Conservation (phyloP, 768 basidiomycete species). For the Cystofilobasidium macerans region DNA sequence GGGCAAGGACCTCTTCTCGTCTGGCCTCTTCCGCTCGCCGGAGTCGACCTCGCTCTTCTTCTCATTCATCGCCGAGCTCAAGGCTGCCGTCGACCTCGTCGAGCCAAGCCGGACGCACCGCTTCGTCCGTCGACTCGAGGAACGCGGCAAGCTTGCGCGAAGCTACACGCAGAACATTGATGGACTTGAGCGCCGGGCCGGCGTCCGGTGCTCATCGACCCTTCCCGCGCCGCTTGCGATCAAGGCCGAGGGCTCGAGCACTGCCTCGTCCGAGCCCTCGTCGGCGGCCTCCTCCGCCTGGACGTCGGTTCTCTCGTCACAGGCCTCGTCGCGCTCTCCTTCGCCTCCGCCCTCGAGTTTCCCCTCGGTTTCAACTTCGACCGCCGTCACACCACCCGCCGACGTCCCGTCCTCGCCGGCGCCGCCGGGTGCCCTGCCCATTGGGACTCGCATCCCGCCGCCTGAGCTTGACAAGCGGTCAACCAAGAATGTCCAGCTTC, state of each 20-base stretch:
- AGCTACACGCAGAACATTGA: slow-evolving; percentile 98
- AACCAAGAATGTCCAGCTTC: slow-evolving; percentile 80
- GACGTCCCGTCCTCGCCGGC: slow-evolving; percentile 41
- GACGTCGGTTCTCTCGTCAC: background rate
- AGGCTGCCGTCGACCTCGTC: slow-evolving; percentile 56
- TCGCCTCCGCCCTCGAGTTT: background rate
- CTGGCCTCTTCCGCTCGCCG: slow-evolving; percentile 74
- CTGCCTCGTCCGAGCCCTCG: background rate
- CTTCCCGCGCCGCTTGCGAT: background rate
- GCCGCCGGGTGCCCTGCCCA: too few relatives aligned
- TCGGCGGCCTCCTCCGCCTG: slow-evolving; percentile 3
- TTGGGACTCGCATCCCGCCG: slow-evolving; percentile 41
- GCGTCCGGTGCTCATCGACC: slow-evolving; percentile 57
- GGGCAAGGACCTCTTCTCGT: slow-evolving; percentile 91
- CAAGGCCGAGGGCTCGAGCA: background rate
- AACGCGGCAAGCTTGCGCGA: slow-evolving; percentile 70
- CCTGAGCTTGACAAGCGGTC: slow-evolving; percentile 56
- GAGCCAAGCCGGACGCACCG: slow-evolving; percentile 73
- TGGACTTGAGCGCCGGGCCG: slow-evolving; percentile 72
- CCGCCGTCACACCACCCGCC: background rate
- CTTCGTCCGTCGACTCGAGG: slow-evolving; percentile 73
- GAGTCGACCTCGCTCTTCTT: slow-evolving; percentile 82
- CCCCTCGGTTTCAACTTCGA: slow-evolving; percentile 11
- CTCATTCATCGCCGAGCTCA: slow-evolving; percentile 85
- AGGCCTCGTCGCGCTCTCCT: background rate